phyloP scores from a whole-genome alignment of 306 rosid species.

The Senna siamea region DNA sequence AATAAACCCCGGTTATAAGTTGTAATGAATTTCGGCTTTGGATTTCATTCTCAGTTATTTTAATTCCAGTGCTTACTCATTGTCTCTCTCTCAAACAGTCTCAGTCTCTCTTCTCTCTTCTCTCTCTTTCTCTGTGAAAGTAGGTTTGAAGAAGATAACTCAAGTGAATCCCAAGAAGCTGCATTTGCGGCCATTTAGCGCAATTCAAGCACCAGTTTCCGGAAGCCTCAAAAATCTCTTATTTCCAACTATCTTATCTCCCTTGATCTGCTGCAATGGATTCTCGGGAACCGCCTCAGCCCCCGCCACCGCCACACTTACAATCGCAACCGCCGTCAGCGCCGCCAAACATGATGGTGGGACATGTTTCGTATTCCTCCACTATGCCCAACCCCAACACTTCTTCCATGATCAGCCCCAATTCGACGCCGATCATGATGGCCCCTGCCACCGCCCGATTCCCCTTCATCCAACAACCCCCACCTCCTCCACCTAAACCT shows the following conservation, averaged over 20 bases:
- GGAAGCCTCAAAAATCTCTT: neutral
- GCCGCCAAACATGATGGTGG: slow-evolving; percentile 55
- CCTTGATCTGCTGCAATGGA: slow-evolving; percentile 55
- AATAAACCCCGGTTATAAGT: neutral
- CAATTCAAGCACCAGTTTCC: slow-evolving; percentile 2
- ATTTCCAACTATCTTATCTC: neutral
- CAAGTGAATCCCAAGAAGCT: slow-evolving; percentile 25
- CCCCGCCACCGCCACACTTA: slow-evolving; percentile 19
- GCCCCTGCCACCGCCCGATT: slow-evolving; percentile 54
- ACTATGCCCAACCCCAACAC: slow-evolving; percentile 40
- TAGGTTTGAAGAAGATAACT: slow-evolving; percentile 25
- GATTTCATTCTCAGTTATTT: neutral
- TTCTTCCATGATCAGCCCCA: slow-evolving; percentile 44
- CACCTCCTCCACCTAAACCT: slow-evolving; percentile 40
- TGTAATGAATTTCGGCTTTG: neutral
- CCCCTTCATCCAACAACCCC: slow-evolving; percentile 50
- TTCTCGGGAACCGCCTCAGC: slow-evolving; percentile 60
- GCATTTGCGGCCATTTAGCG: slow-evolving; percentile 28
- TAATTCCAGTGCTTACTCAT: neutral
- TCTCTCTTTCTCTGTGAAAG: neutral
- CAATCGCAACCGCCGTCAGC: slow-evolving; percentile 20
- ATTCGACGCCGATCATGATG: slow-evolving; percentile 50
- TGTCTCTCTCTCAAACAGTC: neutral
- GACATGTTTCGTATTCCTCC: slow-evolving; percentile 42
- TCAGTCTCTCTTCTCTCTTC: neutral